Conservation (phyloP, 768 basidiomycete species). For the Termitomyces bulborhizus region DNA sequence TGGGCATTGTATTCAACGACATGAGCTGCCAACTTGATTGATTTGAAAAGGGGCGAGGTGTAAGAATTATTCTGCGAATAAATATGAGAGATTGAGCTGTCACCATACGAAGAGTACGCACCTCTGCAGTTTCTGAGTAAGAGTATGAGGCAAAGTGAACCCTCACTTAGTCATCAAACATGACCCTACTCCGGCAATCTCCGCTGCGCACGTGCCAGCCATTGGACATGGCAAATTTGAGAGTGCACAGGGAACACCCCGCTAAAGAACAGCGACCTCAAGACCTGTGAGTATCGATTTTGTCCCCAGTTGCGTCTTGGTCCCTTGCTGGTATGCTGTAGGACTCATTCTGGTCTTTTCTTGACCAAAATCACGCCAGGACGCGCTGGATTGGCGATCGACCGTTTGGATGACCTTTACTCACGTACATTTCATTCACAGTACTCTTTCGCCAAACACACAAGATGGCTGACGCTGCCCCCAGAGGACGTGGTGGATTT, state of each 20-base stretch:
- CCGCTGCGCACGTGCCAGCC: constrained; percentile 10
- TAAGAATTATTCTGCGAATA: constrained; percentile 9
- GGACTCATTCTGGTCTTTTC: constrained; percentile 8
- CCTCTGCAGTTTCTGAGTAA: constrained; percentile 2
- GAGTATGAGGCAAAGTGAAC: constrained; percentile 4
- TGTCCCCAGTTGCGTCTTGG: neutral
- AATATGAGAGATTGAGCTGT: neutral
- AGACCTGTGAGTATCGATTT: constrained; percentile 30
- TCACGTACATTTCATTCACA: constrained; percentile 15
- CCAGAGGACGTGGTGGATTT: constrained; percentile 66
- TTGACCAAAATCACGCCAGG: neutral
- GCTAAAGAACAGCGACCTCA: constrained; percentile 31
- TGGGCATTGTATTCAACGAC: constrained; percentile 70
- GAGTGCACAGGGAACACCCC: constrained; percentile 19
- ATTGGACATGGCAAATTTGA: constrained; percentile 10
- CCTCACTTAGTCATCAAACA: constrained; percentile 13
- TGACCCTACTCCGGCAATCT: constrained; percentile 9
- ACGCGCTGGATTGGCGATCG: constrained; percentile 45
- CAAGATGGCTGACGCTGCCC: constrained; percentile 75
- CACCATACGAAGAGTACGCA: neutral
- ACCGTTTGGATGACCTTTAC: constrained; percentile 34
- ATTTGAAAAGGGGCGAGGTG: constrained; percentile 19
- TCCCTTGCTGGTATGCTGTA: constrained; percentile 4
- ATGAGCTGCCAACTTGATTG: constrained; percentile 82
- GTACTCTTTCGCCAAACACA: constrained; percentile 20